A percentile compares a stretch with the other conserved stretches of the same genome.
These are phyloP conservation scores for Quercus berberidifolia DNA, from an alignment of 306 rosid species.

Conservation along the genomic window DNA sequence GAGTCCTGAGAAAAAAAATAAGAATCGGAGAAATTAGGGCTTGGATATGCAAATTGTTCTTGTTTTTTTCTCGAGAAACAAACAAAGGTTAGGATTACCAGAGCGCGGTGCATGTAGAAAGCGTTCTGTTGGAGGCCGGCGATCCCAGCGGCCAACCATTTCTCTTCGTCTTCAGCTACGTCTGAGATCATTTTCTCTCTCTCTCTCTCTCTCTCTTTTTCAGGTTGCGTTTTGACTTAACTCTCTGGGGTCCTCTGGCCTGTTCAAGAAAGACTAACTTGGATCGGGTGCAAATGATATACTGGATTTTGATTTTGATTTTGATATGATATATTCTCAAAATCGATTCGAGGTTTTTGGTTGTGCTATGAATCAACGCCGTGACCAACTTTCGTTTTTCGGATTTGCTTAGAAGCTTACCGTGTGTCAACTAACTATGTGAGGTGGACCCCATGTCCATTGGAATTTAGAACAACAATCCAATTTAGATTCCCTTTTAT, in stretches of 20 bases:
- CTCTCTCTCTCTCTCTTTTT: neutral
- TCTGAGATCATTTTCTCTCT: conserved; percentile 61
- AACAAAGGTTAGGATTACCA: conserved; percentile 50
- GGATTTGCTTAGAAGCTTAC: too few relatives aligned
- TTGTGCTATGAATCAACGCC: too few relatives aligned
- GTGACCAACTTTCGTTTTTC: too few relatives aligned
- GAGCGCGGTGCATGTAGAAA: conserved; percentile 96
- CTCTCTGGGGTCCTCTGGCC: conserved; percentile 19
- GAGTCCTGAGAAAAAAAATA: conserved; percentile 53
- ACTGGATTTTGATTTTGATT: too few relatives aligned
- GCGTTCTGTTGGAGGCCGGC: conserved; percentile 97
- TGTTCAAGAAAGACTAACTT: neutral
- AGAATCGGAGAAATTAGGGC: conserved; percentile 16
- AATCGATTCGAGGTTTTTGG: too few relatives aligned
- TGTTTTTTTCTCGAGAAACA: conserved; percentile 1
- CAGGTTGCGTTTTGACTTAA: conserved; percentile 15
- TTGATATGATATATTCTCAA: too few relatives aligned
- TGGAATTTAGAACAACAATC: too few relatives aligned
- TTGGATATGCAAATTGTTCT: neutral
- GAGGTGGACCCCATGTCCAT: too few relatives aligned
- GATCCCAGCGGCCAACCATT: conserved; percentile 92
- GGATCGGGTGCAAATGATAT: neutral
- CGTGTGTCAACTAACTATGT: too few relatives aligned
- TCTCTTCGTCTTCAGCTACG: conserved; percentile 89
- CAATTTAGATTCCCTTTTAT: too few relatives aligned